These are phyloP conservation scores for Penicillium polonicum DNA, from an alignment of 2,329 filamentous ascomycete genomes.

Conservation along the genomic window DNA sequence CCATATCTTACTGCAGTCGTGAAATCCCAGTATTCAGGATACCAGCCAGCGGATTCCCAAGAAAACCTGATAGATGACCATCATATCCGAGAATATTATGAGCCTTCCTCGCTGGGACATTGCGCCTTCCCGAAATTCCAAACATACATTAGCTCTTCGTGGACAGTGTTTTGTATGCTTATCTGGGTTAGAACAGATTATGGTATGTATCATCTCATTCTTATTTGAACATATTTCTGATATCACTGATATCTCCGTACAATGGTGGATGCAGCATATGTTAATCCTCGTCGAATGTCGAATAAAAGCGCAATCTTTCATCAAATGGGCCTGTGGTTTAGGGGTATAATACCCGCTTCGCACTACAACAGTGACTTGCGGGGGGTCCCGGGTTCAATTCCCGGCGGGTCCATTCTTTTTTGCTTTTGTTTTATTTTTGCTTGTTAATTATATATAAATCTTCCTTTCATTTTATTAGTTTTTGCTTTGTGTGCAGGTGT, in stretches of 20 bases:
- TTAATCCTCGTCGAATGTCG: rapidly evolving
- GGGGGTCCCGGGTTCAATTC: conserved; percentile 21
- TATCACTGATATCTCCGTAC: neutral
- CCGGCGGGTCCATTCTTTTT: conserved; percentile 14
- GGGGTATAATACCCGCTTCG: conserved; percentile 17
- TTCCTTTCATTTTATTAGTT: neutral
- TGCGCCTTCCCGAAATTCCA: neutral
- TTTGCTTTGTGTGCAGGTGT: too few relatives aligned
- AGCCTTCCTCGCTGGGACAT: conserved; percentile 1
- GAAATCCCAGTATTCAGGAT: conserved; percentile 17
- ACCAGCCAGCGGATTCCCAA: conserved; percentile 14
- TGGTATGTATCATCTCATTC: too few relatives aligned
- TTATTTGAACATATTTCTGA: neutral
- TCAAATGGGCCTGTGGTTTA: conserved; percentile 14
- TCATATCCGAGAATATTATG: conserved; percentile 23
- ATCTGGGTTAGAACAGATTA: neutral
- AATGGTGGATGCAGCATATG: neutral
- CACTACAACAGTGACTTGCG: conserved; percentile 8
- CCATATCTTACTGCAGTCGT: conserved; percentile 28
- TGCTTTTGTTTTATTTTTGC: neutral
- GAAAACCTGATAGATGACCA: conserved; percentile 13
- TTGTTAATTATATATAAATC: neutral
- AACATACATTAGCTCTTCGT: too few relatives aligned
- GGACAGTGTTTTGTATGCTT: neutral
- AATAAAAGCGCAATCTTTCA: neutral